phyloP scores from a whole-genome alignment of 176 grass and related monocot genomes.

The Eragrostis nindensis region DNA sequence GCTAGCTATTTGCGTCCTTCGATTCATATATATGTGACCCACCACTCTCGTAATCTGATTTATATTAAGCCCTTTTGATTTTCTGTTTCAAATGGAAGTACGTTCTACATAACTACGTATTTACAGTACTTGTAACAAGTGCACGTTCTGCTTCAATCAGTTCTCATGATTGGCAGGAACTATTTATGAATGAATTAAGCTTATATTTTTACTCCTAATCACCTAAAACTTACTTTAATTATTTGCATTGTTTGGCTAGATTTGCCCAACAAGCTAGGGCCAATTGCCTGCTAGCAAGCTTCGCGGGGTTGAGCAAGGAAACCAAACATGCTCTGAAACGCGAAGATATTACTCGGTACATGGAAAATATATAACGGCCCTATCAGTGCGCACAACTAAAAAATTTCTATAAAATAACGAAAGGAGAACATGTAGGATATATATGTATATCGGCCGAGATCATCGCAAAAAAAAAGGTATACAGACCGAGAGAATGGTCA shows the following conservation, averaged over 20 bases:
- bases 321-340: background rate
- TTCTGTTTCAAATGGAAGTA: too few species aligned
- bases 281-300: background rate
- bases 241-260: background rate
- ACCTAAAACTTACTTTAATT: background rate
- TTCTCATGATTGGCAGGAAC: background rate
- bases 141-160: background rate
- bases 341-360: background rate
- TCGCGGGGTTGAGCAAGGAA: background rate
- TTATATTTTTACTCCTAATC: background rate
- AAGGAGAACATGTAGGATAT: background rate
- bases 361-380: background rate
- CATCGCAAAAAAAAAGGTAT: too few species aligned
- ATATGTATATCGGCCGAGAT: too few species aligned
- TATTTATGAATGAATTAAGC: background rate
- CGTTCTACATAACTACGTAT: too few species aligned
- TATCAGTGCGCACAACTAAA: background rate
- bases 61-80: too few species aligned
- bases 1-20: too few species aligned
- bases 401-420: background rate
- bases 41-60: too few species aligned
- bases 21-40: too few species aligned
- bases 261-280: background rate
- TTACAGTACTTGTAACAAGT: slow-evolving; percentile 16
- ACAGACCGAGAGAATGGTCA: background rate